Evolutionary conservation across 2,329 filamentous ascomycete species (phyloP), one percentile per base, ranked within the genome.

Genomic region (Epichloe festucae): DNA sequence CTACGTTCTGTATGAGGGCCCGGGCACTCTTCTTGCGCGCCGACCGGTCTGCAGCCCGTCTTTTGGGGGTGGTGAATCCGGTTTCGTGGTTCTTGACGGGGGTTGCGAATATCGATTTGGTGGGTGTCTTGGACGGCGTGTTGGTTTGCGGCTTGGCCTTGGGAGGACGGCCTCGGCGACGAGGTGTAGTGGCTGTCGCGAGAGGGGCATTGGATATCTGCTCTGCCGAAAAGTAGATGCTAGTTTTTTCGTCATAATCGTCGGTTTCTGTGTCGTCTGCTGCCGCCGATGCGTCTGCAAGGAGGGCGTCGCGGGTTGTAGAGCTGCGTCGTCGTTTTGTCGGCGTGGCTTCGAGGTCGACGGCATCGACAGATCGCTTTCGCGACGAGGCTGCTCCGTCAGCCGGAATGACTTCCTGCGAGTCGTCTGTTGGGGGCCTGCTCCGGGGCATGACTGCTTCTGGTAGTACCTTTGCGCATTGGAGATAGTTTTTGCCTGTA

Each of bases 11-110:
- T 39, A 94, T 83, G 49, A 96, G 70, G 3, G 81, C 79, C 49
- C 82, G 77, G 21, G 85, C 86, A 64, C 87, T 95, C 73, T 95
- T 96, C 62, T 83, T 83, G 60, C 86, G 81, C 2, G 90, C 91
- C 5, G 90, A 96, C 47, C 86, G 82, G 67, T 96, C 89, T 19
- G 85, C 85, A 56, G 87, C 85, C 42, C 77, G 74, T 57, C 81
- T 77, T 39, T 79, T 78, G 0, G 87, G 84, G 1, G 84, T 88
- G 36, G 70, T 61, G 6, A 66, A 69, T 38, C 62, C 70, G 21
- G 60, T 49, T 11, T 62, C 61, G 21, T 56, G 59, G 4, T 59
- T 54, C 51, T 65, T 73, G 12, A 65, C 60, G 0, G 73, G 73
- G 73, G 74, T 76, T 46, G 63, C 59, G 6, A 68, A 62, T 12